Base-by-base conservation (phyloP, 78 protist genomes). In the Dictyostelium firmibasis region DNA sequence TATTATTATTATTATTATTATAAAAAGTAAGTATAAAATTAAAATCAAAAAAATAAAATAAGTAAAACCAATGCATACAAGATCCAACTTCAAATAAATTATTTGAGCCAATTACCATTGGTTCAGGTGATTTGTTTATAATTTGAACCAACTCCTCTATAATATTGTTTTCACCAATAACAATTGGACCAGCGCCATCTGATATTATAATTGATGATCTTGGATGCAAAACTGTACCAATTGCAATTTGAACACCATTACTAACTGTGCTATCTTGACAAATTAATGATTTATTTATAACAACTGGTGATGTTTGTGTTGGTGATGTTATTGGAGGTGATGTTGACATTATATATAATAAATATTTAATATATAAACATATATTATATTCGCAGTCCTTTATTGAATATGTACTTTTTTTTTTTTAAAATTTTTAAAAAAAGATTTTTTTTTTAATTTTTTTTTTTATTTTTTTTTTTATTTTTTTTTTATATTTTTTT, bases 51-150 rank as follows among this genome's bases (percentile, higher is more conserved):
- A 16, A 53, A n/a, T n/a, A n/a, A n/a, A n/a, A n/a, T n/a, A n/a
- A n/a, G n/a, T n/a, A n/a, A 50, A 60, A 31, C 4, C 10, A 38
- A 10, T 62, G 10, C 81, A 14, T 78, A 88, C 93, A 47, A n/a
- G 88, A 64, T 9, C 94, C 94, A 89, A 89, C 94, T 89, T 89
- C 94, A 81, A 89, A 81, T 81, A 89, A 27, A 81, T 89, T 89
- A 67, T 76, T 43, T 43, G 81, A 62, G 50, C 94, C 94, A 69
- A 89, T 89, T 60, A 33, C 47, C 87, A 89, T 81, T 43, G 50
- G 53, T 69, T 89, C 88, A 13, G 83, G 57, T 29, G 87, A 53
- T 67, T 29, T 60, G 70, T 89, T 89, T 35, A 81, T 23, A 47
- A 89, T 89, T 10, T 20, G 33, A 33, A 89, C 94, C 18, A 89